A percentile compares a stretch with the other conserved stretches of the same genome.
phyloP scores from a whole-genome alignment of 441 rosid species.

The Kokia cookei region DNA sequence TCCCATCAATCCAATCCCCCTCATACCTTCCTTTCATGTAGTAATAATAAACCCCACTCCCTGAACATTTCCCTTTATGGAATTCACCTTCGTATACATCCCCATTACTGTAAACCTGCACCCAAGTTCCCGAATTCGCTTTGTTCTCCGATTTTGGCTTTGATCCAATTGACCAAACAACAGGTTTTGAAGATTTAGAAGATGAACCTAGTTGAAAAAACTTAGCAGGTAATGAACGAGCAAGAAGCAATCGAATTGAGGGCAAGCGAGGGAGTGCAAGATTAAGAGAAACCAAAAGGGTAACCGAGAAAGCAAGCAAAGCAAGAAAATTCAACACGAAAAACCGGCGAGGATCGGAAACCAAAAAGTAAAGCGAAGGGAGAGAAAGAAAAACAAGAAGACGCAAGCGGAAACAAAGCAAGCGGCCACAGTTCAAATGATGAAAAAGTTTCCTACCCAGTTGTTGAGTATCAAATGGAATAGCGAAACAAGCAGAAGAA shows the following conservation, averaged over 20 bases:
- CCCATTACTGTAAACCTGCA: constrained; percentile 40
- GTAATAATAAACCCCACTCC: constrained; percentile 59
- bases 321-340: constrained; percentile 25
- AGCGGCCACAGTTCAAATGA: constrained; percentile 45
- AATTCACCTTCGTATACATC: constrained; percentile 67
- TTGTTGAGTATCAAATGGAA: constrained; percentile 25
- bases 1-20: constrained; percentile 66
- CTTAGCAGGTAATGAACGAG: constrained; percentile 39
- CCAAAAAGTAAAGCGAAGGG: constrained; percentile 48
- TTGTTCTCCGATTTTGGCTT: constrained; percentile 33
- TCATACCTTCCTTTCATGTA: constrained; percentile 49
- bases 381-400: constrained; percentile 41
- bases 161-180: constrained; percentile 65
- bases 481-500: constrained; percentile 21
- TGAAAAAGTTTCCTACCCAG: constrained; percentile 27
- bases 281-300: constrained; percentile 41
- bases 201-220: constrained; percentile 22
- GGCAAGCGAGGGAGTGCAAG: constrained; percentile 49
- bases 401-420: constrained; percentile 48
- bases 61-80: constrained; percentile 52
- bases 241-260: constrained; percentile 33
- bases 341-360: constrained; percentile 16
- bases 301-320: constrained; percentile 31
- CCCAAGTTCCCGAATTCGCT: constrained; percentile 42
- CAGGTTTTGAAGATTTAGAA: constrained; percentile 24